Evolutionary conservation across 2,329 filamentous ascomycete genomes (phyloP).

Genomic region (Tolypocladium endophyticum): DNA sequence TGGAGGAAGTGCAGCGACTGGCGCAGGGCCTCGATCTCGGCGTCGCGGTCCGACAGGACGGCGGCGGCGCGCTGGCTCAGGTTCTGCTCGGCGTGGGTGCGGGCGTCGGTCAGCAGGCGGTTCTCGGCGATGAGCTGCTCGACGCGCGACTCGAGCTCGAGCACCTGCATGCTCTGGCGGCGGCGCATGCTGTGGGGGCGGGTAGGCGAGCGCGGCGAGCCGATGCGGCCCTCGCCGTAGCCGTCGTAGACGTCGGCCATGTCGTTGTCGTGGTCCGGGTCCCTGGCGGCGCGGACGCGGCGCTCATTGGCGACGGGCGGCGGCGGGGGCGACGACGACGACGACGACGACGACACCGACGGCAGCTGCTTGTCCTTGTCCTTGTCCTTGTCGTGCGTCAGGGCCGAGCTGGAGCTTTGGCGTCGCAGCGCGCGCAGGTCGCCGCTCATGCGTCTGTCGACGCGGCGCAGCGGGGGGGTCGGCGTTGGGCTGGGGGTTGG

Average conservation of each 20-base stretch:
- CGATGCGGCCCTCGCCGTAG: slow-evolving; percentile 77
- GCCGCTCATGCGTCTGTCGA: slow-evolving; percentile 59
- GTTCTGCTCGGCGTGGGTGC: slow-evolving; percentile 55
- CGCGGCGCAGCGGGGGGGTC: slow-evolving; percentile 62
- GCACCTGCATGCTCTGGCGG: slow-evolving; percentile 92
- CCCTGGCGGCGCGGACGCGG: slow-evolving; percentile 55
- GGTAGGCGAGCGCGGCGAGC: slow-evolving; percentile 84
- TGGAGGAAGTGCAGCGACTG: slow-evolving; percentile 71
- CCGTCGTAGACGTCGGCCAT: slow-evolving; percentile 95
- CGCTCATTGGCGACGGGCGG: slow-evolving; percentile 79
- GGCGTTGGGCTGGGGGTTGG: slow-evolving; percentile 21
- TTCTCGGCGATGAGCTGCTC: slow-evolving; percentile 84
- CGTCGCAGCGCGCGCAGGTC: slow-evolving; percentile 46
- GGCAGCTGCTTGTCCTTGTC: slow-evolving; percentile 7
- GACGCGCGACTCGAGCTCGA: slow-evolving; percentile 79
- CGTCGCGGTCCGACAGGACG: slow-evolving; percentile 70
- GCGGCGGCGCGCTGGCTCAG: slow-evolving; percentile 56
- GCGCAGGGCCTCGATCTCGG: slow-evolving; percentile 74
- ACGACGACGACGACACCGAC: neutral
- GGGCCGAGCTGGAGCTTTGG: slow-evolving; percentile 17
- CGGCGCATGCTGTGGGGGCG: slow-evolving; percentile 92
- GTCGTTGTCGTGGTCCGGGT: slow-evolving; percentile 36
- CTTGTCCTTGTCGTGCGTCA: slow-evolving; percentile 5
- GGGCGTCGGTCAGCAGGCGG: slow-evolving; percentile 63
- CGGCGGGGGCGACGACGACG: slow-evolving; percentile 5